A percentile compares a stretch with the other conserved stretches of the same genome.
These are phyloP conservation scores for Phytophthora hybrid DNA, from an alignment of 352 stramenopile genomes.

Conservation along the genomic window DNA sequence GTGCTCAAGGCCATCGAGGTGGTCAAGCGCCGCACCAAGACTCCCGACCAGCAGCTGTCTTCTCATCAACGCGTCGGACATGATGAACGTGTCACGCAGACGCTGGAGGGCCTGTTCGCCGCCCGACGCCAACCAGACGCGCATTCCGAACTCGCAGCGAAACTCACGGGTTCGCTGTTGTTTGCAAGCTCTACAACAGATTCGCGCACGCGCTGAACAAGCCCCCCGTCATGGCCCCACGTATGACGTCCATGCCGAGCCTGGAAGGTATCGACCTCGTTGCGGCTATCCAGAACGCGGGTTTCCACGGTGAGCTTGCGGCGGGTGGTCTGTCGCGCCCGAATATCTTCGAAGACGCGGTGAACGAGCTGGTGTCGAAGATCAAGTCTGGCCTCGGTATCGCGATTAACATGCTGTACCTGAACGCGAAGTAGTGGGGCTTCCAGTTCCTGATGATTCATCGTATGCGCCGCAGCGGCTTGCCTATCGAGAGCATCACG, in stretches of 20 bases:
- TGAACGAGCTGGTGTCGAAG: constrained; percentile 76
- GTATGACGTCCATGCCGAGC: constrained; percentile 90
- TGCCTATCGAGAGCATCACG: constrained; percentile 91
- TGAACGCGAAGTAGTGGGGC: constrained; percentile 90
- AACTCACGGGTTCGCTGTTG: constrained; percentile 62
- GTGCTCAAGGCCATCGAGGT: constrained; percentile 66
- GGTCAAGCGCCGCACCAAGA: constrained; percentile 51
- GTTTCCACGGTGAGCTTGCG: constrained; percentile 83
- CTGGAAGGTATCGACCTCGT: constrained; percentile 83
- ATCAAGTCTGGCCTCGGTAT: constrained; percentile 80
- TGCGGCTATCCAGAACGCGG: constrained; percentile 81
- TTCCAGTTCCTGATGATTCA: constrained; percentile 92
- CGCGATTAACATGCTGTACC: constrained; percentile 90
- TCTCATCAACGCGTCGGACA: constrained; percentile 68
- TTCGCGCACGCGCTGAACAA: constrained; percentile 82
- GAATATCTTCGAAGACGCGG: constrained; percentile 73
- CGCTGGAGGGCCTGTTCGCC: constrained; percentile 59
- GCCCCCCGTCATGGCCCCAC: constrained; percentile 81
- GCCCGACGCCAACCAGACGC: constrained; percentile 69
- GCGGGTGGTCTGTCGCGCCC: constrained; percentile 74
- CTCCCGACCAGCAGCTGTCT: constrained; percentile 70
- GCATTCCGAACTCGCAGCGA: constrained; percentile 83
- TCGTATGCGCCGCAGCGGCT: constrained; percentile 76
- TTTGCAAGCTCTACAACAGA: constrained; percentile 76
- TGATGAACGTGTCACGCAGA: constrained; percentile 74